A percentile compares a stretch with the other conserved stretches of the same genome.
These are phyloP conservation scores for Acanthamoeba sp. DNA, from an alignment of 208 protist genomes.

Conservation along the genomic window DNA sequence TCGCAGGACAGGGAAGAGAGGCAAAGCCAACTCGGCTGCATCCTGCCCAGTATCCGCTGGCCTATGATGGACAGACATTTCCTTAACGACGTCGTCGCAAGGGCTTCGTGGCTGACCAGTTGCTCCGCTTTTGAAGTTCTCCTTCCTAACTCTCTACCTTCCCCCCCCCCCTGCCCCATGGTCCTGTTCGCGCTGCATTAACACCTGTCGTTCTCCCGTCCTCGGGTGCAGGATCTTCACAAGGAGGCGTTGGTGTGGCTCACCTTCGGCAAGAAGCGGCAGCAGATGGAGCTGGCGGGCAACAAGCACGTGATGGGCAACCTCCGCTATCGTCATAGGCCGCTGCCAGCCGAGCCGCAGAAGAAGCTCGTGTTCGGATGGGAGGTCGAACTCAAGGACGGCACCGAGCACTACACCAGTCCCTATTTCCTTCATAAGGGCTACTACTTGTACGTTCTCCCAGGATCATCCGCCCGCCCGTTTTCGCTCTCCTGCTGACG, in stretches of 20 bases:
- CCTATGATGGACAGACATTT: neutral
- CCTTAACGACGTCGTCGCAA: neutral
- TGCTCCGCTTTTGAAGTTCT: neutral
- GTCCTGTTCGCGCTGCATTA: no score
- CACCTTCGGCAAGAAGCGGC: neutral
- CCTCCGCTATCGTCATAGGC: neutral
- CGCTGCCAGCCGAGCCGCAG: neutral
- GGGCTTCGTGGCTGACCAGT: neutral
- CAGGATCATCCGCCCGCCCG: neutral
- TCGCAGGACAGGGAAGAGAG: neutral
- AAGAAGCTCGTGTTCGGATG: neutral
- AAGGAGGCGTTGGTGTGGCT: neutral
- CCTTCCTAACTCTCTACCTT: no score
- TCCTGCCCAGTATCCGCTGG: conserved; percentile 9
- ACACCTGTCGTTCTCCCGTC: no score
- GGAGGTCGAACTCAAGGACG: neutral
- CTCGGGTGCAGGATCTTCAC: neutral
- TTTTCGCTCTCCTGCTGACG: neutral
- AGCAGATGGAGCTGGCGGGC: neutral
- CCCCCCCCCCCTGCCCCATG: no score
- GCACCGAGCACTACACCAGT: conserved; percentile 3
- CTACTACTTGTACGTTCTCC: conserved; percentile 1
- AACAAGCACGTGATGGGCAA: neutral
- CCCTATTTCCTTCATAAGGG: neutral
- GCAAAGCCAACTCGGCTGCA: neutral